Evolutionary conservation across 148 eudicot species (phyloP).

Genomic region (Amaranthus cruentus): DNA sequence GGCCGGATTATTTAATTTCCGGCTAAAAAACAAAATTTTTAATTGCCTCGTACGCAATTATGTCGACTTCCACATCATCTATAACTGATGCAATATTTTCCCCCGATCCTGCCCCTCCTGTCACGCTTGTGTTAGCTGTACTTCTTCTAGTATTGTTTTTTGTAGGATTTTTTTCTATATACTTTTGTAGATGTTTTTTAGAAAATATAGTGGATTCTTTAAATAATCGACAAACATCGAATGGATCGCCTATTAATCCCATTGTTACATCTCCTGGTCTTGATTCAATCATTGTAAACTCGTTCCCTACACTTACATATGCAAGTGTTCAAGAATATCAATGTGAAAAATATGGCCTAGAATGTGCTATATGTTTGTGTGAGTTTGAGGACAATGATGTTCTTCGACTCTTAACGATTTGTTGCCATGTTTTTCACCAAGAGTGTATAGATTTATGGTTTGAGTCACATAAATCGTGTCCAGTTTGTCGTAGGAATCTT

Average conservation of each 20-base stretch:
- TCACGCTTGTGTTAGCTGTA: constrained; percentile 52
- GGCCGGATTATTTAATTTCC: no score
- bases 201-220: constrained; percentile 37
- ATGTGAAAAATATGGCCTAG: constrained; percentile 52
- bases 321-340: constrained; percentile 51
- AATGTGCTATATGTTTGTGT: constrained; percentile 74
- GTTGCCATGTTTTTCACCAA: constrained; percentile 75
- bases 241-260: constrained; percentile 30
- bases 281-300: constrained; percentile 38
- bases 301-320: constrained; percentile 59
- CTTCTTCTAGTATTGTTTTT: constrained; percentile 53
- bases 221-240: constrained; percentile 32
- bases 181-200: constrained; percentile 63
- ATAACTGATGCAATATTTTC: constrained; percentile 17
- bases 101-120: constrained; percentile 39
- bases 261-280: constrained; percentile 33
- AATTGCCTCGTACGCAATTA: background rate
- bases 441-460: constrained; percentile 84
- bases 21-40: no score
- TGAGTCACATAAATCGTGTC: constrained; percentile 65
- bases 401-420: constrained; percentile 50
- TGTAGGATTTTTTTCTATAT: constrained; percentile 62
- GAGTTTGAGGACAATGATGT: constrained; percentile 48
- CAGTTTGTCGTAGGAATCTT: constrained; percentile 60
- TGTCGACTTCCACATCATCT: constrained; percentile 16